These are phyloP conservation scores for Dactylellina sp. DNA, from an alignment of 2,329 filamentous ascomycete species.

Conservation along the genomic window DNA sequence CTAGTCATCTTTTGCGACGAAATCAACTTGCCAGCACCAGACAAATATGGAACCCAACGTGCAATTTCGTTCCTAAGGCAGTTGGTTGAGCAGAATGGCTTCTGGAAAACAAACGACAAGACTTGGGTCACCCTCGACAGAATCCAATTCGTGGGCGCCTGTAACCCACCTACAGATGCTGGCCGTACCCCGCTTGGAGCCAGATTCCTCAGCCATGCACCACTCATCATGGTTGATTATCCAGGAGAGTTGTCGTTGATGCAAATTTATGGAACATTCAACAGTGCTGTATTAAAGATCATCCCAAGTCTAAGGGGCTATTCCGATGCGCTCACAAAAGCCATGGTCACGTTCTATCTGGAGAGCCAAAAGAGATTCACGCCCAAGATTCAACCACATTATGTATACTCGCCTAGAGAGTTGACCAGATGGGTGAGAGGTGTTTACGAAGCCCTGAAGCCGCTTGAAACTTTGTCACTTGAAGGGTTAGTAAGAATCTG, in stretches of 20 bases:
- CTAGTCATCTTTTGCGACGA: constrained; percentile 99
- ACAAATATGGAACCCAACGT: constrained; percentile 96
- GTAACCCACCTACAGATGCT: constrained; percentile 96
- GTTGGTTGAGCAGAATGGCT: constrained; percentile 97
- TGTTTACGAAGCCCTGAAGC: constrained; percentile 95
- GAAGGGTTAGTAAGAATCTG: constrained; percentile 96
- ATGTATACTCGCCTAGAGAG: constrained; percentile 99
- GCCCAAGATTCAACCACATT: constrained; percentile 95
- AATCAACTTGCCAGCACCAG: constrained; percentile 97
- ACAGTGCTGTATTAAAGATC: constrained; percentile 94
- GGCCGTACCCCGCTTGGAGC: constrained; percentile 94
- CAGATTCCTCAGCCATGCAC: constrained; percentile 93
- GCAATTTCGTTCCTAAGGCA: constrained; percentile 98
- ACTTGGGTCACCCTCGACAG: constrained; percentile 97
- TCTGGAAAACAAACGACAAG: constrained; percentile 98
- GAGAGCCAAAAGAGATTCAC: constrained; percentile 96
- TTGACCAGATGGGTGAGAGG: constrained; percentile 97
- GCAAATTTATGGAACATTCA: constrained; percentile 99
- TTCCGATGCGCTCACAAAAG: constrained; percentile 89
- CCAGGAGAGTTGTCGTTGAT: constrained; percentile 92
- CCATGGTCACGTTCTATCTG: constrained; percentile 96
- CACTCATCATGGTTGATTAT: constrained; percentile 99
- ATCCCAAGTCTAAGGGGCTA: constrained; percentile 95
- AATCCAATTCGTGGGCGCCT: constrained; percentile 98
- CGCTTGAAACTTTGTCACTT: constrained; percentile 85